A percentile compares a stretch with the other conserved stretches of the same genome.
Evolutionary conservation across 306 rosid genomes (phyloP).

Genomic region (Vigna angularis): DNA sequence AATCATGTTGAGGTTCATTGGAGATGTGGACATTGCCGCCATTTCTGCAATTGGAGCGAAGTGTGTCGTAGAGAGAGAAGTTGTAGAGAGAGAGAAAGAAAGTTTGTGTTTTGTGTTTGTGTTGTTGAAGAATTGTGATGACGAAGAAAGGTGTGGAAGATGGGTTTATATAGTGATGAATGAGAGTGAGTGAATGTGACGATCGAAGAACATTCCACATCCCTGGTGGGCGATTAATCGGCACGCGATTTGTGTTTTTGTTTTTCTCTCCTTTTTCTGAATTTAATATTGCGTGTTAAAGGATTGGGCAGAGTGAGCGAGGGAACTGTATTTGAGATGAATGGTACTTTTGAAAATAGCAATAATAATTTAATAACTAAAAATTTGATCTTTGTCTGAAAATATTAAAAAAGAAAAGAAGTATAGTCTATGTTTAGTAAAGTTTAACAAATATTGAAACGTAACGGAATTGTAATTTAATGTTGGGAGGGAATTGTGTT

Average conservation of each 20-base stretch:
- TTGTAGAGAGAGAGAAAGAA: constrained; percentile 2
- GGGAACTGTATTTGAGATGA: too few relatives aligned
- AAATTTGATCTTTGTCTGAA: too few relatives aligned
- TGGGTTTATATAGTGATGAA: constrained; percentile 43
- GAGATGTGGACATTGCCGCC: constrained; percentile 73
- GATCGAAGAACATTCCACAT: constrained; percentile 57
- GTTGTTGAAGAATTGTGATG: constrained; percentile 43
- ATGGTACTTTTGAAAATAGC: background rate
- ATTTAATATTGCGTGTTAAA: background rate
- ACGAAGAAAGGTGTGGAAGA: constrained; percentile 44
- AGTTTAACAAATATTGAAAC: too few relatives aligned
- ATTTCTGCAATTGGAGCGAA: constrained; percentile 48
- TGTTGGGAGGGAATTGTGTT: constrained; percentile 40
- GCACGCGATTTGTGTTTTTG: constrained; percentile 26
- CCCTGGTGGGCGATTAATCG: constrained; percentile 39
- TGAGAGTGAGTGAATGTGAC: constrained; percentile 37
- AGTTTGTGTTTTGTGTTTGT: background rate
- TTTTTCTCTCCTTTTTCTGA: background rate
- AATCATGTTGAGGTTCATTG: constrained; percentile 44
- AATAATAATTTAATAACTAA: too few relatives aligned
- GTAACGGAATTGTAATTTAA: too few relatives aligned
- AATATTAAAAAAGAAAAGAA: too few relatives aligned
- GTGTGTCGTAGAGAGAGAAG: constrained; percentile 12
- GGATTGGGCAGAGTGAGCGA: background rate
- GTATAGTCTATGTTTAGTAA: too few relatives aligned